Conservation (phyloP, 2,329 filamentous ascomycete species). For the Camptophora hylomeconis region DNA sequence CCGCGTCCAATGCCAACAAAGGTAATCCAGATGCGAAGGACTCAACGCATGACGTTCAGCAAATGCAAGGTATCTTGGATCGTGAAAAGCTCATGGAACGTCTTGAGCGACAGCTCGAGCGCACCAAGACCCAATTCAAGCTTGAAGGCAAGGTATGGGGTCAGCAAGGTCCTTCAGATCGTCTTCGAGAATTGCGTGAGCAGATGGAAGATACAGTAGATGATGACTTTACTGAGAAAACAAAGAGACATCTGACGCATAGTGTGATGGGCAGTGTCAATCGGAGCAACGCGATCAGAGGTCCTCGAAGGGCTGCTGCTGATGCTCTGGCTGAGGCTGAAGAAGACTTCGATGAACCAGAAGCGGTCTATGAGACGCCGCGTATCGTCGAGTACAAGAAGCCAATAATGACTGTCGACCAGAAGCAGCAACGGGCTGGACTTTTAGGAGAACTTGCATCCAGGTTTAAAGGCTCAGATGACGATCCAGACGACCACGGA, state of each 20-base stretch:
- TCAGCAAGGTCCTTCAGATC: slow-evolving; percentile 78
- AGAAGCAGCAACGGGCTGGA: slow-evolving; percentile 55
- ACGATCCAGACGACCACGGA: slow-evolving; percentile 44
- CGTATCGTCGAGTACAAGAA: slow-evolving; percentile 66
- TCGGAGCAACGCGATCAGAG: slow-evolving; percentile 34
- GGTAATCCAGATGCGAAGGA: slow-evolving; percentile 53
- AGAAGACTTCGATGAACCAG: slow-evolving; percentile 42
- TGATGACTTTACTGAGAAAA: slow-evolving; percentile 38
- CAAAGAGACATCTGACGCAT: slow-evolving; percentile 53
- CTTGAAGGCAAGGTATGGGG: slow-evolving; percentile 87
- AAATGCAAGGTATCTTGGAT: slow-evolving; percentile 86
- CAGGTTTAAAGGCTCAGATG: slow-evolving; percentile 62
- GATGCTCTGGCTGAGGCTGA: slow-evolving; percentile 24
- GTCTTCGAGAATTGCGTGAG: slow-evolving; percentile 79
- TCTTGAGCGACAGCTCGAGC: slow-evolving; percentile 85
- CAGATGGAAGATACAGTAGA: slow-evolving; percentile 69
- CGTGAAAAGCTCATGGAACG: slow-evolving; percentile 85
- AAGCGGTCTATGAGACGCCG: slow-evolving; percentile 63
- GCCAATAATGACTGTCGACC: slow-evolving; percentile 48
- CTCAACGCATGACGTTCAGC: no score
- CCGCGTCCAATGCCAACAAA: slow-evolving; percentile 69
- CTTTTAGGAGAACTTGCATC: slow-evolving; percentile 59
- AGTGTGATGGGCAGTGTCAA: slow-evolving; percentile 62
- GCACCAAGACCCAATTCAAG: slow-evolving; percentile 96
- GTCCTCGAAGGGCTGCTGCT: slow-evolving; percentile 25